phyloP scores from a whole-genome alignment of 2,329 filamentous ascomycete genomes.

The Penicillium sp. region DNA sequence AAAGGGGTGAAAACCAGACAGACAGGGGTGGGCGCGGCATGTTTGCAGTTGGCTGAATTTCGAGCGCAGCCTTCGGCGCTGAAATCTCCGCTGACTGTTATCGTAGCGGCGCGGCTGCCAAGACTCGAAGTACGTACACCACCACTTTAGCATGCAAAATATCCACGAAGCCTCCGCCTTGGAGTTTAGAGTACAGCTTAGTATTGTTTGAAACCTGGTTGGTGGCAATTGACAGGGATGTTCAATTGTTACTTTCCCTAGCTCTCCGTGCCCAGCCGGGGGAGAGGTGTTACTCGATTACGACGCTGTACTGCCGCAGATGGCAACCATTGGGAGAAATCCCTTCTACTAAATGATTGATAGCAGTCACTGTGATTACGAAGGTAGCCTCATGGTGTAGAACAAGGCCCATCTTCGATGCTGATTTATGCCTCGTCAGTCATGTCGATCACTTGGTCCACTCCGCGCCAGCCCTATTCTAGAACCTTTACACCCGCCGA shows the following conservation, averaged over 20 bases:
- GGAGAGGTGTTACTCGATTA: neutral
- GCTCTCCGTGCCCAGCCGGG: constrained; percentile 1
- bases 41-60: neutral
- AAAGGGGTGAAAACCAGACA: neutral
- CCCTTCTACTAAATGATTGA: too few species aligned
- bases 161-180: neutral
- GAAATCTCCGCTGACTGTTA: constrained; percentile 6
- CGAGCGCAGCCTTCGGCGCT: neutral
- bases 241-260: neutral
- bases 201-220: neutral
- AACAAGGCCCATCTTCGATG: neutral
- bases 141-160: neutral
- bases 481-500: neutral
- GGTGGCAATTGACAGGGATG: neutral
- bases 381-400: neutral
- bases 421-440: constrained; percentile 10
- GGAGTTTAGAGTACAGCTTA: neutral
- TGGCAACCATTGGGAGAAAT: neutral
- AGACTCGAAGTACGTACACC: constrained; percentile 3
- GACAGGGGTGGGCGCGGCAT: neutral
- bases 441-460: constrained; percentile 6
- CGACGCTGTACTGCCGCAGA: neutral
- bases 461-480: neutral
- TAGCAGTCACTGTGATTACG: too few species aligned
- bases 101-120: neutral